Percentiles rank a stretch among this genome's conserved stretches.
Conservation (phyloP, 2,329 filamentous ascomycete species). For the Claviceps spartinae region DNA sequence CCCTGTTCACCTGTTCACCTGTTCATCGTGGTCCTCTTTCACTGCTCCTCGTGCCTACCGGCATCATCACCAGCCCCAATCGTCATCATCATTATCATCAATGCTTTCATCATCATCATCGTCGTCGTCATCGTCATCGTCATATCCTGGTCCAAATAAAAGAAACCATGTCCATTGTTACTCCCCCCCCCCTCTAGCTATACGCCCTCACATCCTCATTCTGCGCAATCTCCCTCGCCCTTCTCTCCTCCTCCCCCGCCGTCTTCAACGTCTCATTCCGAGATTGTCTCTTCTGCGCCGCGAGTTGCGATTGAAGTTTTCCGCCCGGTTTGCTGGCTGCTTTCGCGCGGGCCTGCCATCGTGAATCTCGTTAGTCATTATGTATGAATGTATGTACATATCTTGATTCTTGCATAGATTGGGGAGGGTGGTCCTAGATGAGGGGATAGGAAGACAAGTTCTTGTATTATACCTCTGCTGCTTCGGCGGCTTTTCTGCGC, state of each 20-base stretch:
- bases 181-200: conserved; percentile 10
- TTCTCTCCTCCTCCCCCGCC: conserved; percentile 51
- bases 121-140: background rate
- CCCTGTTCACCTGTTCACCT: too few species aligned
- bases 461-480: conserved; percentile 55
- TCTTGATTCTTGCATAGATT: too few species aligned
- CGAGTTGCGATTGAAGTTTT: conserved; percentile 57
- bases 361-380: too few species aligned
- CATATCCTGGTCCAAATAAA: background rate
- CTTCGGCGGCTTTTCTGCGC: conserved; percentile 59
- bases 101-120: background rate
- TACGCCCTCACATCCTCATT: conserved; percentile 26
- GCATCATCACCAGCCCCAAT: background rate
- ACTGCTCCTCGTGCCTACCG: background rate
- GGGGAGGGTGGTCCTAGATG: background rate
- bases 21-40: too few species aligned
- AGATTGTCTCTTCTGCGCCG: conserved; percentile 64
- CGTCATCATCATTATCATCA: background rate
- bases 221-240: conserved; percentile 54
- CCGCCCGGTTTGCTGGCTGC: conserved; percentile 39
- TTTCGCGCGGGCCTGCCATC: conserved; percentile 49
- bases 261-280: conserved; percentile 53
- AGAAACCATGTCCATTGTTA: background rate
- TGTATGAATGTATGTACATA: too few species aligned
- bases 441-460: conserved; percentile 16